Evolutionary conservation across 148 eudicot genomes (phyloP).

Genomic region (Nepenthes mirabilis): DNA sequence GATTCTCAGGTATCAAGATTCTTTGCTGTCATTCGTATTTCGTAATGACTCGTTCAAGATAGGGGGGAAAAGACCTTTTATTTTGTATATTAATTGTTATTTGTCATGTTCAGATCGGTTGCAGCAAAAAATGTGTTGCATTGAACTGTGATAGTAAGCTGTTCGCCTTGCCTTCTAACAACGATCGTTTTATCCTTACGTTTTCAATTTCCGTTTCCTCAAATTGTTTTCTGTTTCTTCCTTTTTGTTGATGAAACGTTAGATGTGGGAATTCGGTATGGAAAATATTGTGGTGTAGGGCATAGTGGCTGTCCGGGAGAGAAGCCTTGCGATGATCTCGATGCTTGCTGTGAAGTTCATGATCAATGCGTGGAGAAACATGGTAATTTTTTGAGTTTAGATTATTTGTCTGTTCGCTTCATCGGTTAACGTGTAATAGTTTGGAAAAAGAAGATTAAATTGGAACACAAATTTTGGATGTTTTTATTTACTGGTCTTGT

Average conservation of each 20-base stretch:
- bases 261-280: slow-evolving; percentile 85
- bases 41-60: neutral
- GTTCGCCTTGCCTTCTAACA: neutral
- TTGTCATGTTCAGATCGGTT: slow-evolving; percentile 32
- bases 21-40: neutral
- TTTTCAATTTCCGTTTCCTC: neutral
- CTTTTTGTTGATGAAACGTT: neutral
- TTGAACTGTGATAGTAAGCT: slow-evolving; percentile 55
- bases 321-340: slow-evolving; percentile 89
- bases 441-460: no score
- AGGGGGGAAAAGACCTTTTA: no score
- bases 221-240: neutral
- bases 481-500: no score
- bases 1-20: slow-evolving; percentile 31
- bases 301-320: slow-evolving; percentile 89
- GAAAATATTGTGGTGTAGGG: slow-evolving; percentile 94
- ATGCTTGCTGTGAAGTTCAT: slow-evolving; percentile 85
- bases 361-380: slow-evolving; percentile 74
- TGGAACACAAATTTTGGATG: no score
- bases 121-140: slow-evolving; percentile 69
- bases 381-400: slow-evolving; percentile 21
- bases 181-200: neutral
- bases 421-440: no score
- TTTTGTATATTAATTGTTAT: neutral
- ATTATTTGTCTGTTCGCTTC: no score